A percentile compares a stretch with the other conserved stretches of the same genome.
These are phyloP conservation scores for Spizellomyces punctatus DNA, from an alignment of 192 early-diverging fungal species.

Conservation along the genomic window DNA sequence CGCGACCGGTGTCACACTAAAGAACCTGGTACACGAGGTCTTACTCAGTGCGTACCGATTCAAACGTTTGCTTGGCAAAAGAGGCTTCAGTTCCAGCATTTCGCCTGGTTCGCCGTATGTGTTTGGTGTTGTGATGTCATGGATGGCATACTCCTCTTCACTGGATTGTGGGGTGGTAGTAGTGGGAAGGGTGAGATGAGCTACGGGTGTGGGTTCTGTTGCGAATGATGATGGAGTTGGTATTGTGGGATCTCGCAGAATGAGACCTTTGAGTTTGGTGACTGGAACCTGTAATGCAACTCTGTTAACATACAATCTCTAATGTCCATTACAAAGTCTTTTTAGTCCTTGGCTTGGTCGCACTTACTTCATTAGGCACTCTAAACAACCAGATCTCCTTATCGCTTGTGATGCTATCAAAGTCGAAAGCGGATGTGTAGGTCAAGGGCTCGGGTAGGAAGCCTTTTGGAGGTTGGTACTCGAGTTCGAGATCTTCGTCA, in stretches of 20 bases:
- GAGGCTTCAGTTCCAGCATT: constrained; percentile 7
- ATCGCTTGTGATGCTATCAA: background rate
- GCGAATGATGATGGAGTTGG: background rate
- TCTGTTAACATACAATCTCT: background rate
- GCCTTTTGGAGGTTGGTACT: constrained; percentile 22
- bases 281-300: constrained; percentile 6
- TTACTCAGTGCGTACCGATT: background rate
- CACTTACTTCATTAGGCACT: constrained; percentile 11
- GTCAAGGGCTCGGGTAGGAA: background rate
- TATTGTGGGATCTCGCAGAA: background rate
- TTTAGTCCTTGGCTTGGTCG: background rate
- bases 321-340: background rate
- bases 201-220: no score
- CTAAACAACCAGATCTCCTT: constrained; percentile 23
- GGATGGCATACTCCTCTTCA: no score
- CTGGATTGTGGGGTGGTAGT: no score
- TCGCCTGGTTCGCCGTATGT: constrained; percentile 18
- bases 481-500: constrained; percentile 21
- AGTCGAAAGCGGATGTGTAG: constrained; percentile 6
- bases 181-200: no score
- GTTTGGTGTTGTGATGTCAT: background rate
- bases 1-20: constrained; percentile 4
- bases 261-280: constrained; percentile 1
- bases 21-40: constrained; percentile 5
- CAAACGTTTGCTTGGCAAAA: background rate